Base-by-base conservation (phyloP, 2,329 filamentous ascomycete species). In the Neofusicoccum cordaticola region DNA sequence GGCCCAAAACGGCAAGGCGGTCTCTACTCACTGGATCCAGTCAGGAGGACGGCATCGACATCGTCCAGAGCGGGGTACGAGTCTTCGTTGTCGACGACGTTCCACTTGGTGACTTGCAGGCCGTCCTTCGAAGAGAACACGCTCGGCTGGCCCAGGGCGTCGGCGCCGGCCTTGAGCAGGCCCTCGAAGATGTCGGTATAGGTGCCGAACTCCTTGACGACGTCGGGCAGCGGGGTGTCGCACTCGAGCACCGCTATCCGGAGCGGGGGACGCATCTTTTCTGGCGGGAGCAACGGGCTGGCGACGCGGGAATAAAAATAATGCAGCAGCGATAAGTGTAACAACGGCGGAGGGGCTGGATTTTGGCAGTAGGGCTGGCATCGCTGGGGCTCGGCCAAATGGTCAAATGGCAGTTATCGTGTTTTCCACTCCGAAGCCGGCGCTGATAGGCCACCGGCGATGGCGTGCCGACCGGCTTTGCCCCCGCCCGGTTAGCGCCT, bases 181-280 rank as follows among this genome's bases (percentile, higher is more conserved):
- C 79, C 79, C 66, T 81, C 79, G 70, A 88, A 82, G 48, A 84
- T 84, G 67, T 87, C 88, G 67, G 87, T 86, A 78, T 97, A 97
- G 66, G 84, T 83, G 60, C 87, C 86, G 77, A 90, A 93, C 71
- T 86, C 86, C 63, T 83, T 83, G 63, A 85, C 80, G 42, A 89
- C 86, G 48, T 84, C 78, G 1, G 87, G 84, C 57, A 90, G 82
- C 1, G 92, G 92, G 1, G 86, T 90, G 78, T 97, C 94, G 81
- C 91, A 90, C 82, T 97, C 92, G 69, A 98, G 88, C 70, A 98
- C 85, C 52, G 93, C 93, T 77, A 97, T 89, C 64, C 91, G 89
- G 69, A 94, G 80, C 35, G 77, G 74, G 5, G 74, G 72, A 67
- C 74, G 76, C 75, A 78, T 78, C 42, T 53, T 58, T 19, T 7